Evolutionary conservation across 768 basidiomycete genomes (phyloP), one percentile per base, ranked within the genome.

Genomic region (Boletus barrowsii): DNA sequence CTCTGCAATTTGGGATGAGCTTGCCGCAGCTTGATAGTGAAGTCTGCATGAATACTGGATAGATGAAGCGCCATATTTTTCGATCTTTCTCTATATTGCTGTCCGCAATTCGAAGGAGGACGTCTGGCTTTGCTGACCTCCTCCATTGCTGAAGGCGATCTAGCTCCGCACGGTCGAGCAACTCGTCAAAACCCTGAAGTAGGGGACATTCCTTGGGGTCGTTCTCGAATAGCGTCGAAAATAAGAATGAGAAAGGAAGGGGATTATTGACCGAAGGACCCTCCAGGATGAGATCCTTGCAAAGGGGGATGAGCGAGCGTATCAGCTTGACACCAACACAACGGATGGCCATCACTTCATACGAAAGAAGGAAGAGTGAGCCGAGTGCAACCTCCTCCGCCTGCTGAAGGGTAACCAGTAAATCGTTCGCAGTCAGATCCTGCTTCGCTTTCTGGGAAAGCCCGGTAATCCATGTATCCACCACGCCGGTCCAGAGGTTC

Each of bases 31-130:
- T 70, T 18, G 84, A 76, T 66, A 80, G 74, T 51, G 81, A 83
- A 3, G 73, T 66, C 47, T 81, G 82, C 53, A 90, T 75, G 61
- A 92, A 79, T 11, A 75, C 66, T 4, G 91, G 86, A 59, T 83
- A 88, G 45, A 89, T 69, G 62, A 84, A 84, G 51, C 83, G 77
- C 91, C 91, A 93, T 18, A 93, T 72, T 43, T 77, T 81, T 47
- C 80, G 79, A 64, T 93, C 91, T 47, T 80, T 77, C 37, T 83
- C 79, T 42, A 83, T 76, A 7, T 73, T 71, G 67, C 90, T 92
- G 53, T 90, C 88, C 10, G 83, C 88, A 47, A 93, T 80, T 20
- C 82, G 79, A 13, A 92, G 72, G 13, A 84, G 76, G 29, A 83
- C 71, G 53, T 88, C 87, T 0, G 72, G 68, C 43, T 77, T 78